phyloP scores from a whole-genome alignment of 2,329 filamentous ascomycete species.

The Tolypocladium ovalisporum region DNA sequence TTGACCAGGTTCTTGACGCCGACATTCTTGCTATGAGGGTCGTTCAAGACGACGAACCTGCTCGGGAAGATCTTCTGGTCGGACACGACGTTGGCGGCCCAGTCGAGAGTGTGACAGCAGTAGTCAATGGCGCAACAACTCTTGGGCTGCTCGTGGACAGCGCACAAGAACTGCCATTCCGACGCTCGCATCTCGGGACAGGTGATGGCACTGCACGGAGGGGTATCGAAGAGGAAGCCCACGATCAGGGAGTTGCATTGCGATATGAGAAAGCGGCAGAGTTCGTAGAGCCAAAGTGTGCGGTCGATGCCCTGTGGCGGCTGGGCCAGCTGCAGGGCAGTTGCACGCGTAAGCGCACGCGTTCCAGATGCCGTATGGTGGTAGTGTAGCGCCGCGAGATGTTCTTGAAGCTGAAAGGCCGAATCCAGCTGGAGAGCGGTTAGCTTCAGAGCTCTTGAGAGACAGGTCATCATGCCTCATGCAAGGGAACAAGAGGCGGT shows the following conservation, averaged over 20 bases:
- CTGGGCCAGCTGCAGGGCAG: constrained; percentile 65
- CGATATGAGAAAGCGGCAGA: constrained; percentile 89
- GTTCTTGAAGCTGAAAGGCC: constrained; percentile 93
- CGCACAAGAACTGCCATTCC: constrained; percentile 98
- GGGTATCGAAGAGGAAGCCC: constrained; percentile 82
- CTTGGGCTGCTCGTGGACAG: constrained; percentile 93
- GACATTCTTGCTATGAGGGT: constrained; percentile 47
- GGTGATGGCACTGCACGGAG: constrained; percentile 77
- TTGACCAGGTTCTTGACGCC: constrained; percentile 82
- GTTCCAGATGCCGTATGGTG: constrained; percentile 60
- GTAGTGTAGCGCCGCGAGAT: constrained; percentile 86
- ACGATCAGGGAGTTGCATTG: constrained; percentile 90
- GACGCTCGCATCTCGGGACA: constrained; percentile 98
- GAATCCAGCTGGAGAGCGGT: constrained; percentile 66
- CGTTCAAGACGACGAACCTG: constrained; percentile 50
- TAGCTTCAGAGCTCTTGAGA: constrained; percentile 3
- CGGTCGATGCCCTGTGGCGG: constrained; percentile 75
- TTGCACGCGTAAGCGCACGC: constrained; percentile 62
- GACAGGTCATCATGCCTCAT: constrained; percentile 51
- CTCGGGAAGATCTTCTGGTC: constrained; percentile 94
- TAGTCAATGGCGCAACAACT: constrained; percentile 98
- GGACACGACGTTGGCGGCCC: constrained; percentile 89
- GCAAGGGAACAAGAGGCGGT: constrained; percentile 75
- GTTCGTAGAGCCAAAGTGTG: constrained; percentile 93
- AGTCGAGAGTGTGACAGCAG: constrained; percentile 96